Conservation (phyloP, 176 grass and related monocot species). For the Cocos nucifera region DNA sequence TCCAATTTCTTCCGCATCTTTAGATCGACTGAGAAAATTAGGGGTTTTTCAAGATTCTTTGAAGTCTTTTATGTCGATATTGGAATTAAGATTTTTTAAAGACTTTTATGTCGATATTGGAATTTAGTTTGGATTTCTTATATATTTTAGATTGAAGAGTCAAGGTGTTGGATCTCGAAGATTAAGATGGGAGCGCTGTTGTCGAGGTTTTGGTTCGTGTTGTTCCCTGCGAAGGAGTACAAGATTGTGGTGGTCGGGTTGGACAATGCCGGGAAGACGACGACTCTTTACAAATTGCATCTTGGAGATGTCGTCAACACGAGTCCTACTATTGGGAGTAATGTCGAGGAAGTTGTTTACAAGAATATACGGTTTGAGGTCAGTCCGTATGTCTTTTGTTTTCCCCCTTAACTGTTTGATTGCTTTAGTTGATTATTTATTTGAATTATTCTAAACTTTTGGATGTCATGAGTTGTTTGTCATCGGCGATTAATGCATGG, state of each 20-base stretch:
- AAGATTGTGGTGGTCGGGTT: slow-evolving; percentile 96
- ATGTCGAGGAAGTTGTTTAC: slow-evolving; percentile 97
- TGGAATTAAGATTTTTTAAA: neutral
- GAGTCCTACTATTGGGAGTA: slow-evolving; percentile 90
- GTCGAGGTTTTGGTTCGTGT: slow-evolving; percentile 91
- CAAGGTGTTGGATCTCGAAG: neutral
- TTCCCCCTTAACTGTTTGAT: neutral
- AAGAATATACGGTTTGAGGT: slow-evolving; percentile 99
- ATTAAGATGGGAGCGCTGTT: slow-evolving; percentile 63
- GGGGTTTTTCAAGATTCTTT: slow-evolving; percentile 2
- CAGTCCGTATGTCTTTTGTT: neutral
- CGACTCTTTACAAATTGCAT: slow-evolving; percentile 93
- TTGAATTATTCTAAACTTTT: too few relatives aligned
- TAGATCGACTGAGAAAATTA: neutral
- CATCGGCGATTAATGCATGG: too few relatives aligned
- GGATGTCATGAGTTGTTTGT: too few relatives aligned
- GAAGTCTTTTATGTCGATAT: neutral
- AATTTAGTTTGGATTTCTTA: neutral
- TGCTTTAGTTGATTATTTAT: too few relatives aligned
- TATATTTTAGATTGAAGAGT: neutral
- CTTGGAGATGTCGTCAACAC: slow-evolving; percentile 93
- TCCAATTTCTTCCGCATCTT: neutral
- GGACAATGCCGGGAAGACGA: slow-evolving; percentile 96
- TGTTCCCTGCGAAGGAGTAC: slow-evolving; percentile 95
- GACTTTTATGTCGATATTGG: neutral